Conservation (phyloP, 2,329 filamentous ascomycete genomes). For the Calonectria pteridis region DNA sequence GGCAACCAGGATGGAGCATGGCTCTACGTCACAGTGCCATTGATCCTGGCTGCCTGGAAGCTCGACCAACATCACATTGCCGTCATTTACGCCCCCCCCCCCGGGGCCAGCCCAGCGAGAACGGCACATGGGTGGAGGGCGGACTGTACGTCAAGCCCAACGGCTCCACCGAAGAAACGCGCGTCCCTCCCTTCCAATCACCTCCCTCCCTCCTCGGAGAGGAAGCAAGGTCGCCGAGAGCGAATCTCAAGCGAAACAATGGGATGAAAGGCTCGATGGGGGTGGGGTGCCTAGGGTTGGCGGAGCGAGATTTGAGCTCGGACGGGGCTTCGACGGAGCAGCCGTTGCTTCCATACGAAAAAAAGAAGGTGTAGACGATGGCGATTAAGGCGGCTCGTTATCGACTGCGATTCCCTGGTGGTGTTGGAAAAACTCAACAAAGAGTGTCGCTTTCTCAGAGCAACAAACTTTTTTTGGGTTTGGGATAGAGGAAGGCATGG, state of each 20-base stretch:
- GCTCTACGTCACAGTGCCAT: conserved; percentile 19
- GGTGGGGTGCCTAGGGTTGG: not conserved
- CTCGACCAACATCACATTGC: not conserved
- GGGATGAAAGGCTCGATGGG: not conserved
- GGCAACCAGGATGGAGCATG: not conserved
- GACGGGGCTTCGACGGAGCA: not conserved
- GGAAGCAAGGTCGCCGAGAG: not conserved
- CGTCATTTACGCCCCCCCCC: not conserved
- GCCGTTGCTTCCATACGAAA: not conserved
- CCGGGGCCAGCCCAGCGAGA: not conserved
- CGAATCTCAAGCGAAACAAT: not conserved
- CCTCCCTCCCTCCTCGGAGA: not conserved
- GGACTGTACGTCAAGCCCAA: conserved; percentile 23
- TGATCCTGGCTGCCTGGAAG: not conserved
- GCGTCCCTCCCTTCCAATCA: conserved; percentile 36
- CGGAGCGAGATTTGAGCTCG: conserved; percentile 2
- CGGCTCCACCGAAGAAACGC: conserved; percentile 35
- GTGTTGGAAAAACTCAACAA: not conserved
- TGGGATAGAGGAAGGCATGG: conserved; percentile 1
- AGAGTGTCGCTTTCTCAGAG: not conserved
- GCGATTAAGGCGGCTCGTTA: not conserved
- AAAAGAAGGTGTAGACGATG: not conserved
- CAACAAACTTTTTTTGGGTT: not conserved
- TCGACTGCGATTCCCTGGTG: not conserved
- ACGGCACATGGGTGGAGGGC: conserved; percentile 7